Conservation (phyloP, 306 rosid species). For the Pueraria montana region DNA sequence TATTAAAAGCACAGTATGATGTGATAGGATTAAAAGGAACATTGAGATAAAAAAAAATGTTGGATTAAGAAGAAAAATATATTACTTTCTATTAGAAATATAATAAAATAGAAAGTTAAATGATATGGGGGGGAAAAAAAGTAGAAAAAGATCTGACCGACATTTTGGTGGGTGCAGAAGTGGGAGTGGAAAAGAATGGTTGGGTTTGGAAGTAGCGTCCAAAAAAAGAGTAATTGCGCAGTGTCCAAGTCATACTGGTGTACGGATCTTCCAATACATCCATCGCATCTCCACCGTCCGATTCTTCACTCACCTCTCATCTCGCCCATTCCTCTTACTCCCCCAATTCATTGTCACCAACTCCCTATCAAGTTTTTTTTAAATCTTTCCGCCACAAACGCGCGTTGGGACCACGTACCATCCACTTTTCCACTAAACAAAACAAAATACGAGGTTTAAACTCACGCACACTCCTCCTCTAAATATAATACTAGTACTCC, state of each 20-base stretch:
- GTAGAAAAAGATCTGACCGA: no score
- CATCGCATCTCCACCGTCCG: constrained; percentile 39
- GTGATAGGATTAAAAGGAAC: no score
- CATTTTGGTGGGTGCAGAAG: constrained; percentile 31
- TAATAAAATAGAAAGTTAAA: no score
- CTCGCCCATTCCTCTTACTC: constrained; percentile 20
- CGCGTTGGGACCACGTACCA: not conserved
- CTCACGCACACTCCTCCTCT: no score
- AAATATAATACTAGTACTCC: no score
- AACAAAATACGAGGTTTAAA: not conserved
- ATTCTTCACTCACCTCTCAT: not conserved
- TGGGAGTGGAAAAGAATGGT: not conserved
- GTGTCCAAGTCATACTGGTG: constrained; percentile 58
- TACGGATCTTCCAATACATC: not conserved
- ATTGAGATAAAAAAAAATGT: no score
- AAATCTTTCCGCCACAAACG: constrained; percentile 28
- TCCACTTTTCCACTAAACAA: not conserved
- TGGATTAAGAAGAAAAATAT: no score
- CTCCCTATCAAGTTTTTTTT: constrained; percentile 25
- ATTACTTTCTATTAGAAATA: no score
- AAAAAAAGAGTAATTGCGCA: constrained; percentile 45
- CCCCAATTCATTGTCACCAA: not conserved
- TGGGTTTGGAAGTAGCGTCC: constrained; percentile 40
- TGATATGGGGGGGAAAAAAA: no score
- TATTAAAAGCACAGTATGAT: no score